Conservation (phyloP, 441 rosid species). For the Geranium incanum region DNA sequence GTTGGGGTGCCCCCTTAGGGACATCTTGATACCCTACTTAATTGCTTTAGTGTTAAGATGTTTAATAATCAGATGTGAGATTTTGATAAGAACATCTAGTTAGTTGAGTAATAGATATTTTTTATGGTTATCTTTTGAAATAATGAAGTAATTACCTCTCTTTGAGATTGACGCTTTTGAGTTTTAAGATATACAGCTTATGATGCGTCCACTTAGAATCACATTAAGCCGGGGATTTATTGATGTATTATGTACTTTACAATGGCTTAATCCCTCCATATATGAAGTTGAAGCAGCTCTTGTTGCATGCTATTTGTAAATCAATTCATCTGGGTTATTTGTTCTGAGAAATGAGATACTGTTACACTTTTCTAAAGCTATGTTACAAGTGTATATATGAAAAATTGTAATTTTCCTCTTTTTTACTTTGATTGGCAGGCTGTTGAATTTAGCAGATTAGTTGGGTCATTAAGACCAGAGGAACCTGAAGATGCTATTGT, state of each 20-base stretch:
- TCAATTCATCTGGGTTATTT: not conserved
- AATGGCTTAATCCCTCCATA: too few species aligned
- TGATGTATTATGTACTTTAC: too few species aligned
- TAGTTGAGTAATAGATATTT: constrained; percentile 1
- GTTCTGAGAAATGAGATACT: not conserved
- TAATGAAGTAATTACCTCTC: not conserved
- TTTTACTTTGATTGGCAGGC: constrained; percentile 40
- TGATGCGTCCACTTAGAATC: not conserved
- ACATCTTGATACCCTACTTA: constrained; percentile 8
- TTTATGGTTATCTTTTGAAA: not conserved
- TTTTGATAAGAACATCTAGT: not conserved
- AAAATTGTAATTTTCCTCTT: not conserved
- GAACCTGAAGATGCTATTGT: constrained; percentile 81
- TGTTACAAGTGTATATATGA: constrained; percentile 12
- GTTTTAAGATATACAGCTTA: not conserved
- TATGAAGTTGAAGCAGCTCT: constrained; percentile 3
- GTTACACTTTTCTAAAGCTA: not conserved
- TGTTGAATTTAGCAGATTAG: constrained; percentile 80
- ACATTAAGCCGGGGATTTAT: not conserved
- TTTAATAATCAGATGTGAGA: too few species aligned
- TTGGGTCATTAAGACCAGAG: constrained; percentile 62
- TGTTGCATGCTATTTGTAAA: not conserved
- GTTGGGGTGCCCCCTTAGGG: too few species aligned
- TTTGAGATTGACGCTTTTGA: not conserved
- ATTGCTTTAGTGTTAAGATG: not conserved